Evolutionary conservation across 2,329 filamentous ascomycete genomes (phyloP).

Genomic region (Xylaria sp.): DNA sequence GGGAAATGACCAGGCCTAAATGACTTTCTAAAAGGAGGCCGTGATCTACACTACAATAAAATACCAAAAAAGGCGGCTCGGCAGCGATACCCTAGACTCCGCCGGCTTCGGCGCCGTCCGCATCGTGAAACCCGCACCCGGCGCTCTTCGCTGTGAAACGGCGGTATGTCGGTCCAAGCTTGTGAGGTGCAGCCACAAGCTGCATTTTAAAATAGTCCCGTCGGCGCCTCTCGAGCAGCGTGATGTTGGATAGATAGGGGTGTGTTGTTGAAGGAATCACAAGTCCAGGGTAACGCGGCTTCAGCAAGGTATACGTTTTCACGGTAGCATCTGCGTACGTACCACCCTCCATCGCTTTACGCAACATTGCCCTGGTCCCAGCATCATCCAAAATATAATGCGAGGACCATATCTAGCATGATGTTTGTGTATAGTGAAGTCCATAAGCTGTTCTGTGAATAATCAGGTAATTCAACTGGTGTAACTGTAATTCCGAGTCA

Average conservation of each 20-base stretch:
- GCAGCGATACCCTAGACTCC: background rate
- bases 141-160: constrained; percentile 1
- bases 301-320: background rate
- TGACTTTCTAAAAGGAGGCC: constrained; percentile 22
- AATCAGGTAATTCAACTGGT: background rate
- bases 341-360: background rate
- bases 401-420: background rate
- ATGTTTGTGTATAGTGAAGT: background rate
- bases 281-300: constrained; percentile 10
- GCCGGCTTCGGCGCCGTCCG: constrained; percentile 3
- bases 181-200: background rate
- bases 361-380: background rate
- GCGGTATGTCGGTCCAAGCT: constrained; percentile 15
- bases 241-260: background rate
- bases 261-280: background rate
- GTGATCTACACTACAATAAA: constrained; percentile 16
- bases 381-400: background rate
- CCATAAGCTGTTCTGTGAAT: background rate
- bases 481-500: background rate
- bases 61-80: background rate
- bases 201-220: background rate
- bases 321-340: background rate
- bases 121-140: constrained; percentile 5
- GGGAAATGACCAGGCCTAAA: constrained; percentile 5
- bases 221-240: background rate